A percentile compares a stretch with the other conserved stretches of the same genome.
These are phyloP conservation scores for Populus hybrid DNA, from an alignment of 441 rosid species.

Conservation along the genomic window DNA sequence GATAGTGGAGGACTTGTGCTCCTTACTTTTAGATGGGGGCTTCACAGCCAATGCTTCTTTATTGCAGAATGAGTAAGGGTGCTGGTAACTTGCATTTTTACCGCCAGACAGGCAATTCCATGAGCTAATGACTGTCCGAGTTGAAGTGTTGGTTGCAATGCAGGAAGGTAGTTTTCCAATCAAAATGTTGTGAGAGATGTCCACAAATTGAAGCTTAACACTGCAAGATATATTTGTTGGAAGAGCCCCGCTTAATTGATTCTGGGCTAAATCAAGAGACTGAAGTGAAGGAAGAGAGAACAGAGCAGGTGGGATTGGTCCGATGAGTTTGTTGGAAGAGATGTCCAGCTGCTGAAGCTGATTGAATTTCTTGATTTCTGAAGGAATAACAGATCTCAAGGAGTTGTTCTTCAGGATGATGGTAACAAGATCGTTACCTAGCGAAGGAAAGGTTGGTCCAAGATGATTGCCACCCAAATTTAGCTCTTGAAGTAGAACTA, in stretches of 20 bases:
- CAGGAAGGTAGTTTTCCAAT: conserved; percentile 71
- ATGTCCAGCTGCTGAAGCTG: conserved; percentile 59
- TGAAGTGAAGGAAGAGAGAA: conserved; percentile 62
- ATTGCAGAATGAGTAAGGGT: conserved; percentile 63
- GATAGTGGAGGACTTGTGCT: conserved; percentile 29
- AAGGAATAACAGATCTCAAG: conserved; percentile 59
- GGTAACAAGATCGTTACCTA: conserved; percentile 41
- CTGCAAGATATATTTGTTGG: conserved; percentile 46
- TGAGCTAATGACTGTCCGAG: conserved; percentile 52
- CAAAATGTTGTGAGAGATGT: conserved; percentile 68
- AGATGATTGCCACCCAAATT: conserved; percentile 52
- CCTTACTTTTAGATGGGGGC: conserved; percentile 37
- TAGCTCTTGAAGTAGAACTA: conserved; percentile 46
- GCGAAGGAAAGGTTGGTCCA: conserved; percentile 63
- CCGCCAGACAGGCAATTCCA: conserved; percentile 72
- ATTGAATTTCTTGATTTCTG: conserved; percentile 32
- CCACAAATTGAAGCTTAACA: conserved; percentile 45
- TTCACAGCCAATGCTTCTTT: conserved; percentile 75
- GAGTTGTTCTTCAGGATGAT: conserved; percentile 57
- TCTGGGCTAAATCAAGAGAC: conserved; percentile 47
- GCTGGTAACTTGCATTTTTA: conserved; percentile 51
- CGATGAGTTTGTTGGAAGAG: conserved; percentile 53
- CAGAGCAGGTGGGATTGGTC: conserved; percentile 56
- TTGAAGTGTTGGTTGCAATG: conserved; percentile 35
- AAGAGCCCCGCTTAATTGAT: conserved; percentile 58